Conservation (phyloP, 2,329 filamentous ascomycete genomes). For the Penicillium sp. region DNA sequence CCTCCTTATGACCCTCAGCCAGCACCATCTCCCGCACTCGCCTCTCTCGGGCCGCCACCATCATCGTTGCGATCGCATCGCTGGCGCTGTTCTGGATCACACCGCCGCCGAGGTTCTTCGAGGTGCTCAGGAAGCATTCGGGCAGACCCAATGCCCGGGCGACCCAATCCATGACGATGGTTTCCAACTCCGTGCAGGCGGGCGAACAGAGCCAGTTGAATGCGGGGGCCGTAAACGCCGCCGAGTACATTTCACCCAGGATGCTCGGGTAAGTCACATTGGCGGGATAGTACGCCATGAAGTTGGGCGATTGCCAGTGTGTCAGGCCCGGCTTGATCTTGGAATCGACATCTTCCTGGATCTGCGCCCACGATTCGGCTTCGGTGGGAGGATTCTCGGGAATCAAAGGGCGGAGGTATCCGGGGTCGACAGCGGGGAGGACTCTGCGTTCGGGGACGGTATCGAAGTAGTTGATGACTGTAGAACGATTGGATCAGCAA, state of each 20-base stretch:
- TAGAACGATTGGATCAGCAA: not conserved
- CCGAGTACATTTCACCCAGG: conserved; percentile 86
- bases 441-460: conserved; percentile 66
- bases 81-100: conserved; percentile 92
- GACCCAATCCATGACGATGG: conserved; percentile 87
- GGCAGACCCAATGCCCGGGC: conserved; percentile 71
- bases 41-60: conserved; percentile 81
- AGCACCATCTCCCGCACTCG: conserved; percentile 61
- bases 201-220: conserved; percentile 98
- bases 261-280: conserved; percentile 76
- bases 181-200: conserved; percentile 88
- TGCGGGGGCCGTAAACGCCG: conserved; percentile 80
- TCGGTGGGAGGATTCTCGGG: conserved; percentile 63
- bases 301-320: conserved; percentile 91
- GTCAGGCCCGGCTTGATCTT: conserved; percentile 91
- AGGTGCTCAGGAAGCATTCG: conserved; percentile 66
- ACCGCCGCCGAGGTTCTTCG: conserved; percentile 65
- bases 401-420: conserved; percentile 77
- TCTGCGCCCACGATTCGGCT: conserved; percentile 68
- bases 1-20: conserved; percentile 44
- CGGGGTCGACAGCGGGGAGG: conserved; percentile 72
- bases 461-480: conserved; percentile 81
- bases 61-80: conserved; percentile 78
- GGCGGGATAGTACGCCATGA: conserved; percentile 93
- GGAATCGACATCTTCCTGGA: conserved; percentile 75